Percentiles rank a stretch among this genome's conserved stretches.
Conservation (phyloP, 257 asterid genomes). For the Galeopsis tetrahit region DNA sequence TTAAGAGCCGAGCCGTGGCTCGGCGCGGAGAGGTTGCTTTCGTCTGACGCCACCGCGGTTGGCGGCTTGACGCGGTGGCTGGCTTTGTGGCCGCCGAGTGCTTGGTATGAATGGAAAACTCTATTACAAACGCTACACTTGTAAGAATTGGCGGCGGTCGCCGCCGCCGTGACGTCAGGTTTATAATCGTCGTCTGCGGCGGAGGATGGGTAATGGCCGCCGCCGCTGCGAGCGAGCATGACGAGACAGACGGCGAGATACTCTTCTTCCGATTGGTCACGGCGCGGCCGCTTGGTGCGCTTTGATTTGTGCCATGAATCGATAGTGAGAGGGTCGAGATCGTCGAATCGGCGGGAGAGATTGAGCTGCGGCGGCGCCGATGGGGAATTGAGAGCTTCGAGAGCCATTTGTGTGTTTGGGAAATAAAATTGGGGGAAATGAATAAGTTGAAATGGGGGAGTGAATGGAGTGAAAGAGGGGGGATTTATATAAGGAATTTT, state of each 20-base stretch:
- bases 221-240: slow-evolving; percentile 64
- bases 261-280: slow-evolving; percentile 52
- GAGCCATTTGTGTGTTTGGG: slow-evolving; percentile 49
- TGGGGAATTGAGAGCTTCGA: slow-evolving; percentile 56
- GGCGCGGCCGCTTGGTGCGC: slow-evolving; percentile 55
- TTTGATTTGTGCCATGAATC: slow-evolving; percentile 49
- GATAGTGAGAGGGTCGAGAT: slow-evolving; percentile 1
- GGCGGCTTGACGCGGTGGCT: slow-evolving; percentile 70
- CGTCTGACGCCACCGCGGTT: slow-evolving; percentile 32
- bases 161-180: background rate
- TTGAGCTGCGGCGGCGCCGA: slow-evolving; percentile 33
- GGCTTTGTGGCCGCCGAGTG: slow-evolving; percentile 95
- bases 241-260: slow-evolving; percentile 71
- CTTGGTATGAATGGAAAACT: slow-evolving; percentile 69
- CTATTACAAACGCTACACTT: slow-evolving; percentile 70
- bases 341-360: slow-evolving; percentile 34
- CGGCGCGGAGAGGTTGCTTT: slow-evolving; percentile 37
- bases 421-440: background rate
- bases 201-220: background rate
- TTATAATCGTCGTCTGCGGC: background rate
- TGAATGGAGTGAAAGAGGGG: slow-evolving; percentile 28
- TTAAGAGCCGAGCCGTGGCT: slow-evolving; percentile 39
- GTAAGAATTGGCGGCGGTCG: slow-evolving; percentile 35
- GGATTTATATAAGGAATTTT: background rate
- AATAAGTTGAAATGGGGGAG: slow-evolving; percentile 35